phyloP scores from a whole-genome alignment of 352 stramenopile species.

The Plasmopara halstedii region DNA sequence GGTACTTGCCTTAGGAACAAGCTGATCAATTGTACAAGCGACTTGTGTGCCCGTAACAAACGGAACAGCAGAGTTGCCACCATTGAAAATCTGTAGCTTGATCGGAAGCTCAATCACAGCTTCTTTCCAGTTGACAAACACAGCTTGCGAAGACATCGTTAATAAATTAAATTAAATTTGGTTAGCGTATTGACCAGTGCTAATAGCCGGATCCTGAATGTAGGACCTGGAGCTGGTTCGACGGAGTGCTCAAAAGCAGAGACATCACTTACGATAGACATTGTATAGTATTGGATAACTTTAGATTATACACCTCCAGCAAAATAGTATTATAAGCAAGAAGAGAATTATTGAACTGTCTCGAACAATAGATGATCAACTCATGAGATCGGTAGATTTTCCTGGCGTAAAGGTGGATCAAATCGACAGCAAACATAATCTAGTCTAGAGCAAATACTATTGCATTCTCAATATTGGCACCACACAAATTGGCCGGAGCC shows the following conservation, averaged over 20 bases:
- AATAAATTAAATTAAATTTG: slow-evolving; percentile 1
- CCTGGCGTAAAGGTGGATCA: neutral
- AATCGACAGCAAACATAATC: neutral
- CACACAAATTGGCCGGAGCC: neutral
- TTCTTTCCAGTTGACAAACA: slow-evolving; percentile 1
- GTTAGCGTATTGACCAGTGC: neutral
- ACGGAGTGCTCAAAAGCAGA: neutral
- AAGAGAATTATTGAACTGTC: neutral
- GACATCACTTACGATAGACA: neutral
- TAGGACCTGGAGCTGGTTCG: neutral
- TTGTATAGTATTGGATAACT: neutral
- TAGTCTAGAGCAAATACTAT: slow-evolving; percentile 2
- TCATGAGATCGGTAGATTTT: neutral
- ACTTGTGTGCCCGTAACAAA: neutral
- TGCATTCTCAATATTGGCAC: neutral
- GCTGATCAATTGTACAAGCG: neutral
- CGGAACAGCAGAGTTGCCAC: neutral
- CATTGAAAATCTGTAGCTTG: neutral
- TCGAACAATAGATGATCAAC: neutral
- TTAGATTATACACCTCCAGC: neutral
- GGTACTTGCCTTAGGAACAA: neutral
- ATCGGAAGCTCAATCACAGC: slow-evolving; percentile 1
- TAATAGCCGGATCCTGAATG: neutral
- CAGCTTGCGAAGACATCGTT: slow-evolving; percentile 1
- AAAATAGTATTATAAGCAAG: neutral